Conservation (phyloP, 2,329 filamentous ascomycete genomes). For the Colletotrichum limetticola region DNA sequence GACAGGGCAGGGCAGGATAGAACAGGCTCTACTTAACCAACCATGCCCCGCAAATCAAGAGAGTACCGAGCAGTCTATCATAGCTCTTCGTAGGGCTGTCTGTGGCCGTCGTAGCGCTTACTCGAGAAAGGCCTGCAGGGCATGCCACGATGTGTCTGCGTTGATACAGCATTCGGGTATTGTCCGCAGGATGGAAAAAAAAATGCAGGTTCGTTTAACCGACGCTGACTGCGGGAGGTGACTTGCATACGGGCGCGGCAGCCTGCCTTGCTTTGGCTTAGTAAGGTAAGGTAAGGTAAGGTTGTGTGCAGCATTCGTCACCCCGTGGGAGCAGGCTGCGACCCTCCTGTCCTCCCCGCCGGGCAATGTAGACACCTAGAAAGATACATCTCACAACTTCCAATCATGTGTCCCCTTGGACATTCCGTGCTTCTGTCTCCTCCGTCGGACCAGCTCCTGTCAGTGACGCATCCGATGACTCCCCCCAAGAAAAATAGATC, state of each 20-base stretch:
- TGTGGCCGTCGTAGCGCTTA: too few species aligned
- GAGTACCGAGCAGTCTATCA: too few species aligned
- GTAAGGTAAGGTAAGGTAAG: neutral
- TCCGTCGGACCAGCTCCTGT: neutral
- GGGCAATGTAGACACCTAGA: neutral
- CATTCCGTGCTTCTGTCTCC: too few species aligned
- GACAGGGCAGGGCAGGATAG: too few species aligned
- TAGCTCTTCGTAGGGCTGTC: neutral
- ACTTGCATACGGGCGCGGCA: neutral
- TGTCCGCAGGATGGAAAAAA: too few species aligned
- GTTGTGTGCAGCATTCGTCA: neutral
- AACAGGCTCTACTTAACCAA: too few species aligned
- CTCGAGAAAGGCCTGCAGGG: neutral
- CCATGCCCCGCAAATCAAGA: too few species aligned
- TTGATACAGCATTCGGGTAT: neutral
- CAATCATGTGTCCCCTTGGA: neutral
- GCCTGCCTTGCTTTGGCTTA: too few species aligned
- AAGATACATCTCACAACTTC: too few species aligned
- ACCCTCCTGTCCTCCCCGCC: neutral
- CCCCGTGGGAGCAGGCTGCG: neutral
- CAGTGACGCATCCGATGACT: neutral
- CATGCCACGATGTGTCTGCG: neutral
- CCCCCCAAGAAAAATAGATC: neutral
- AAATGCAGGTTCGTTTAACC: neutral
- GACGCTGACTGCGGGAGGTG: neutral